A percentile compares a stretch with the other conserved stretches of the same genome.
phyloP scores from a whole-genome alignment of 306 rosid species.

The Bauhinia variegata region DNA sequence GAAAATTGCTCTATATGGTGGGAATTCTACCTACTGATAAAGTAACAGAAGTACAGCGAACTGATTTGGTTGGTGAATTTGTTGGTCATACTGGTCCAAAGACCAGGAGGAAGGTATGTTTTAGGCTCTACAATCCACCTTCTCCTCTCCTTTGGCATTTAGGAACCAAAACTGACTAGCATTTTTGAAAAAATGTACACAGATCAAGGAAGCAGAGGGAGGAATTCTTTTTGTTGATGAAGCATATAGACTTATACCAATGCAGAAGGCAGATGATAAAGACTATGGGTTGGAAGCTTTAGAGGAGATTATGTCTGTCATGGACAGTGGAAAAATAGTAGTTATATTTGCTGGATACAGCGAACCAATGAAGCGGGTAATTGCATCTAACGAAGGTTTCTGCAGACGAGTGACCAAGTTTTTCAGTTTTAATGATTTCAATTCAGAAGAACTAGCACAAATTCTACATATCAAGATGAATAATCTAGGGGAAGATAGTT shows the following conservation, averaged over 20 bases:
- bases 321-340: slow-evolving; percentile 91
- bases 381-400: slow-evolving; percentile 89
- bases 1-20: slow-evolving; percentile 89
- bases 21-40: slow-evolving; percentile 88
- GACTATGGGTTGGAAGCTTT: slow-evolving; percentile 96
- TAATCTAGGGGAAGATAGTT: slow-evolving; percentile 52
- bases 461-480: slow-evolving; percentile 61
- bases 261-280: slow-evolving; percentile 93
- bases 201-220: slow-evolving; percentile 93
- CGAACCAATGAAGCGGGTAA: slow-evolving; percentile 92
- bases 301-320: slow-evolving; percentile 98
- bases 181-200: slow-evolving; percentile 32
- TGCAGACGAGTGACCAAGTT: slow-evolving; percentile 92
- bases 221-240: slow-evolving; percentile 96
- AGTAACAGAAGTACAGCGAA: slow-evolving; percentile 95
- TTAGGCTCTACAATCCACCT: slow-evolving; percentile 6
- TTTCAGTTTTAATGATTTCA: slow-evolving; percentile 78
- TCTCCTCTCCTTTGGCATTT: slow-evolving; percentile 1
- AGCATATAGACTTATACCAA: slow-evolving; percentile 90
- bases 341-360: slow-evolving; percentile 95
- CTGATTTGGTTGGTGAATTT: slow-evolving; percentile 96
- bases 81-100: slow-evolving; percentile 99
- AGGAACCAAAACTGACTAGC: neutral
- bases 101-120: slow-evolving; percentile 80
- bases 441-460: slow-evolving; percentile 71